Evolutionary conservation across 345 rosid species (phyloP).

Genomic region (Lepidium aucheri): DNA sequence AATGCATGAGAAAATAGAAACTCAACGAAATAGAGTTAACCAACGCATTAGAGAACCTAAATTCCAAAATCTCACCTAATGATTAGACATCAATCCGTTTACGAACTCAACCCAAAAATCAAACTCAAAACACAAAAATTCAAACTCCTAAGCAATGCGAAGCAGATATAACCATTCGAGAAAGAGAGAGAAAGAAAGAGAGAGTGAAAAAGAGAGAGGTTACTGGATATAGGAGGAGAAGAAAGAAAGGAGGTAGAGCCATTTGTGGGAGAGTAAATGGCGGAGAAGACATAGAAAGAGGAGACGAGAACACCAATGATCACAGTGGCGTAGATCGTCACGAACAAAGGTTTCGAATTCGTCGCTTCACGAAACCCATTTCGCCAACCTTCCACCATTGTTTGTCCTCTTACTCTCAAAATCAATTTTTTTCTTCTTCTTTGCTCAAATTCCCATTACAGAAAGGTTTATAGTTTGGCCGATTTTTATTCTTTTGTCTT

Average conservation of each 20-base stretch:
- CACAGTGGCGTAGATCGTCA: constrained; percentile 76
- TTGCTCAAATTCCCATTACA: constrained; percentile 25
- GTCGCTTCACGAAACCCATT: constrained; percentile 59
- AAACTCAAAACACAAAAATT: not conserved
- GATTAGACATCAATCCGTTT: not conserved
- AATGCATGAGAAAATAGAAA: not conserved
- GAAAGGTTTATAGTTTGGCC: not conserved
- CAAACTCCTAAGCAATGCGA: not conserved
- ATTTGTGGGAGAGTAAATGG: constrained; percentile 52
- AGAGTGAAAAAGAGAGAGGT: not conserved
- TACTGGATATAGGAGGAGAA: constrained; percentile 38
- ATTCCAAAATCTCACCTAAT: not conserved
- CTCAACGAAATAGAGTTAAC: not conserved
- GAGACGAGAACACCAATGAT: constrained; percentile 68
- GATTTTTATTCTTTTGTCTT: not conserved
- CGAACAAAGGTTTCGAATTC: constrained; percentile 67
- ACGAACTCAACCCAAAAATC: not conserved
- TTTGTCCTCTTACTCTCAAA: not conserved
- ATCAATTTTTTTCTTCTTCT: constrained; percentile 2
- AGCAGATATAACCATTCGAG: not conserved
- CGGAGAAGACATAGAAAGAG: constrained; percentile 80
- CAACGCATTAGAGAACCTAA: constrained; percentile 3
- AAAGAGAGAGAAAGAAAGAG: not conserved
- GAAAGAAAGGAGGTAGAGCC: constrained; percentile 54
- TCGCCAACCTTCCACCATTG: constrained; percentile 53